These are phyloP conservation scores for Epicoccum nigrum DNA, from an alignment of 2,329 filamentous ascomycete species.

Conservation along the genomic window DNA sequence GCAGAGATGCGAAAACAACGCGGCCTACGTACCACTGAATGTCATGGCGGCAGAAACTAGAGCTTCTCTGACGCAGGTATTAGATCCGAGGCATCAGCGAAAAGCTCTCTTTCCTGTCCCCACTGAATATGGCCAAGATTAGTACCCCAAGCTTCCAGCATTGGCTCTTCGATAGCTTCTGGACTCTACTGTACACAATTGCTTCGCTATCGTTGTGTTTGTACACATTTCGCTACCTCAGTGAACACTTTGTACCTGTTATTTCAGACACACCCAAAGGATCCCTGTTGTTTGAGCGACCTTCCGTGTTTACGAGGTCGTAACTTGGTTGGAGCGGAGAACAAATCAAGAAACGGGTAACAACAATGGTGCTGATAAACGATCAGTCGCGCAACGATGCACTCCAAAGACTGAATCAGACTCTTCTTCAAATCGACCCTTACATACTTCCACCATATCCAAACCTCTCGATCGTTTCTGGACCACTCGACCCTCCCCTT, in stretches of 20 bases:
- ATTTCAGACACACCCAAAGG: constrained; percentile 7
- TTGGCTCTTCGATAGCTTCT: constrained; percentile 24
- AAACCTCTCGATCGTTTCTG: constrained; percentile 67
- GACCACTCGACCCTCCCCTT: constrained; percentile 71
- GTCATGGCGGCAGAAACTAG: constrained; percentile 13
- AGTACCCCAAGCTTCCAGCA: constrained; percentile 11
- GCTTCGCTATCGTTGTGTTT: constrained; percentile 25
- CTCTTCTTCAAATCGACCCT: constrained; percentile 47
- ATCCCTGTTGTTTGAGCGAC: background rate
- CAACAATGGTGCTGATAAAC: constrained; percentile 34
- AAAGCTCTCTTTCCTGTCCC: constrained; percentile 8
- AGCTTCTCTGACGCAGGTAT: constrained; percentile 12
- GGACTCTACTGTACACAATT: constrained; percentile 27
- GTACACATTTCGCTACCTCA: constrained; percentile 20
- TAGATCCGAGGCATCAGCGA: constrained; percentile 48
- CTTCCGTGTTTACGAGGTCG: background rate
- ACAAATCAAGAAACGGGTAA: background rate
- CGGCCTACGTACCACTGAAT: constrained; percentile 10
- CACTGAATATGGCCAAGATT: constrained; percentile 21
- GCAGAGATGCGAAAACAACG: constrained; percentile 13
- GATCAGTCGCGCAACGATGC: constrained; percentile 37
- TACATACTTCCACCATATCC: constrained; percentile 47
- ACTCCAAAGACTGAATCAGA: constrained; percentile 45
- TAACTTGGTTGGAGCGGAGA: background rate
- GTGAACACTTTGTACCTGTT: constrained; percentile 19